Conservation (phyloP, 768 basidiomycete genomes). For the Auriscalpium vulgare region DNA sequence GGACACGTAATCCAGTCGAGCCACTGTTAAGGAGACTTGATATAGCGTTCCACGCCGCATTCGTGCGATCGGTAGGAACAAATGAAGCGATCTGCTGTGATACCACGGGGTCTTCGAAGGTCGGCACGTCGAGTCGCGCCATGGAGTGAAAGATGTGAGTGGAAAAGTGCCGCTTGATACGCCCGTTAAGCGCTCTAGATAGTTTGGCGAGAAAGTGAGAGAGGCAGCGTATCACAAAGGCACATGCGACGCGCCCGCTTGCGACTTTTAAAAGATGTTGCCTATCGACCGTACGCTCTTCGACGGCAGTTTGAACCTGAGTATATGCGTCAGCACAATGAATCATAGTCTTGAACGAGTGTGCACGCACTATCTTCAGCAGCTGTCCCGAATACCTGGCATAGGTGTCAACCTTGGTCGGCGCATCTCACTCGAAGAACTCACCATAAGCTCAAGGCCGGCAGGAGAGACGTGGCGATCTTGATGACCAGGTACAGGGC, state of each 20-base stretch:
- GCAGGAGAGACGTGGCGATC: conserved; percentile 41
- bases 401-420: not conserved
- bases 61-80: conserved; percentile 31
- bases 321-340: not conserved
- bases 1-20: conserved; percentile 42
- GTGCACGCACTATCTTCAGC: conserved; percentile 43
- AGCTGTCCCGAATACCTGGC: conserved; percentile 62
- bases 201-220: conserved; percentile 31
- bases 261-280: conserved; percentile 16
- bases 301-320: conserved; percentile 9
- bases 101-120: conserved; percentile 60
- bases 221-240: conserved; percentile 40
- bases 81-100: conserved; percentile 56
- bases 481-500: conserved; percentile 37
- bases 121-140: conserved; percentile 68
- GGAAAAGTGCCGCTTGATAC: conserved; percentile 56
- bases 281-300: conserved; percentile 5
- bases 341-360: not conserved
- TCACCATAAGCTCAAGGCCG: conserved; percentile 58
- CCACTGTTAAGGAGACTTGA: conserved; percentile 32
- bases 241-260: conserved; percentile 45
- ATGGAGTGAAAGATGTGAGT: conserved; percentile 58
- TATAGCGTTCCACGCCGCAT: conserved; percentile 57
- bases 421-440: conserved; percentile 2
- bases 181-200: conserved; percentile 42